Conservation (phyloP, 202 grass and related monocot genomes). For the Elaeis oleifera region DNA sequence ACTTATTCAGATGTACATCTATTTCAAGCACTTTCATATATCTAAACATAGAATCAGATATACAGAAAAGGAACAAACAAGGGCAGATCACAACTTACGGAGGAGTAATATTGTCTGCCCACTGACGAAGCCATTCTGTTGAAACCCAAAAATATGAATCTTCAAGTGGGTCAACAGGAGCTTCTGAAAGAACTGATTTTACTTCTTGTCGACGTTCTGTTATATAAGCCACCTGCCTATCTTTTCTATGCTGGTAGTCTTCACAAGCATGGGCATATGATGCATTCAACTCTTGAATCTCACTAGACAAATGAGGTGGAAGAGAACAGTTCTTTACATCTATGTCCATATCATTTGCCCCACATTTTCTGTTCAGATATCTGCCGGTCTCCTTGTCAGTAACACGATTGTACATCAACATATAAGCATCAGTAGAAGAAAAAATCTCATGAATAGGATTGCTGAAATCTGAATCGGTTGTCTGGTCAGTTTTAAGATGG, state of each 20-base stretch:
- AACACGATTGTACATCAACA: slow-evolving; percentile 85
- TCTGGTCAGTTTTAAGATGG: slow-evolving; percentile 18
- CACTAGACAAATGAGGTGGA: slow-evolving; percentile 49
- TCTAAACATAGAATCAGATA: too few relatives aligned
- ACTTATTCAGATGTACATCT: too few relatives aligned
- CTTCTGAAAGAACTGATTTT: slow-evolving; percentile 67
- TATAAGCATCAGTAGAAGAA: slow-evolving; percentile 94
- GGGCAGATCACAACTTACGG: slow-evolving; percentile 46
- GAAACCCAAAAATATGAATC: slow-evolving; percentile 98
- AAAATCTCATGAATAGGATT: slow-evolving; percentile 36
- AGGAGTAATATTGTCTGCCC: slow-evolving; percentile 75
- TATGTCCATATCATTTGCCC: slow-evolving; percentile 11
- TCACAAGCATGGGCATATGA: slow-evolving; percentile 51
- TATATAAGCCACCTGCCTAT: slow-evolving; percentile 46
- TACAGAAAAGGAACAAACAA: neutral
- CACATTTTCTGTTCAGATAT: slow-evolving; percentile 19
- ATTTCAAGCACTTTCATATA: too few relatives aligned
- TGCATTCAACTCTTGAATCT: slow-evolving; percentile 63
- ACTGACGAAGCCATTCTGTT: slow-evolving; percentile 87
- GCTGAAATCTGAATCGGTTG: slow-evolving; percentile 18
- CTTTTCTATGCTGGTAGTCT: slow-evolving; percentile 72
- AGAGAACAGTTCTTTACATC: slow-evolving; percentile 31
- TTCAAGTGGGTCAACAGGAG: slow-evolving; percentile 42
- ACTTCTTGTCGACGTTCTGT: slow-evolving; percentile 80
- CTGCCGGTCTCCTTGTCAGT: slow-evolving; percentile 31